Evolutionary conservation across 768 basidiomycete genomes (phyloP), one percentile per base, ranked within the genome.

Genomic region (Collybiopsis luxurians): DNA sequence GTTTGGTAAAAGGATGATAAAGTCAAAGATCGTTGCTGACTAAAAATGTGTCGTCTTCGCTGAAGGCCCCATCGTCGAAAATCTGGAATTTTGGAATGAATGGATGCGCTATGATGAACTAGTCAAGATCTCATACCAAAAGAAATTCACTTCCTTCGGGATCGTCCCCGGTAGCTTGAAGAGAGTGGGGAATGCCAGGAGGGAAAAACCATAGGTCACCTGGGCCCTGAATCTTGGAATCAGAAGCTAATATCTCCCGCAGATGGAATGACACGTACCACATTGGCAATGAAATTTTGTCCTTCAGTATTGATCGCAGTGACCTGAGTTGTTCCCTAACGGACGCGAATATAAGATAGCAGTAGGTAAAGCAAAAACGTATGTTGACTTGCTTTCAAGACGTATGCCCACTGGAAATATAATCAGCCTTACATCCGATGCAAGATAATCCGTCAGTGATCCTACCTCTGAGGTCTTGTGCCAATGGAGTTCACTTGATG

Each of bases 181-280:
- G 70, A 13, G 78, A 79, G 64, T 84, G 82, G 1, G 83, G 82
- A 51, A 78, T 73, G 4, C 81, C 81, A 6, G 82, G 73, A 13
- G 81, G 82, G 71, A 83, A 82, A 67, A 75, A 83, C 81, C 82
- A 83, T 13, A 82, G 59, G 61, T 83, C 81, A 15, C 80, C 81
- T 34, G 74, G 65, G 26, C 68, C 67, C 79, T 34, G 15, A 24
- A 47, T 7, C 40, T 31, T 21, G 36, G 36, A 51, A 49, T 31
- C 15, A 50, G 47, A n/a, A 15, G 15, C 49, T 40, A 36, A 39
- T 30, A 31, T 21, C 24, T 17, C 24, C 7, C 36, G 24, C 21
- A 31, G n/a, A 23, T 4, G 66, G 23, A 49, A 9, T 12, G 10
- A 13, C 12, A n/a, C 76, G 21, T 71, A 80, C 80, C 31, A 82